Percentiles rank a stretch among this genome's conserved stretches.
Evolutionary conservation across 208 protist species (phyloP).

Genomic region (Spongospora subterranea): DNA sequence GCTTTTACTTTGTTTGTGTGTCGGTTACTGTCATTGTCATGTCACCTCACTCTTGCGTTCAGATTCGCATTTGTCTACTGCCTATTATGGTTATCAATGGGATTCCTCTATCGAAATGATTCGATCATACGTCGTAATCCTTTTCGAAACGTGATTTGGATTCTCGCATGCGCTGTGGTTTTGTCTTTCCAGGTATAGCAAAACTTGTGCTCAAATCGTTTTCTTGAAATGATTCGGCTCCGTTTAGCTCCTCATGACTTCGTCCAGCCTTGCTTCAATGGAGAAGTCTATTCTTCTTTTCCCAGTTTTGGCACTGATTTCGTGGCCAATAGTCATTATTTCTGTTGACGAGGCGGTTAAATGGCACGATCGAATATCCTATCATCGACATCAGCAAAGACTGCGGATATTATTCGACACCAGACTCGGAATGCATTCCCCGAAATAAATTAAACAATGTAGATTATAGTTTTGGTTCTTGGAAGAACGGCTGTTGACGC

Average conservation of each 20-base stretch:
- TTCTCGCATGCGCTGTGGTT: neutral
- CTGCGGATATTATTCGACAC: neutral
- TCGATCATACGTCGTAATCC: neutral
- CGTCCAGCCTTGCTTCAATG: too few species aligned
- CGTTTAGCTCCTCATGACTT: too few species aligned
- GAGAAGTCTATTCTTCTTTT: too few species aligned
- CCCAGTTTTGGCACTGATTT: neutral
- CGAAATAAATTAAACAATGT: too few species aligned
- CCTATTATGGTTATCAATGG: neutral
- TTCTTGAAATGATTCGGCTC: neutral
- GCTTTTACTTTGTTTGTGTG: neutral
- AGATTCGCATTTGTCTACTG: conserved; percentile 14
- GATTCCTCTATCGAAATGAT: neutral
- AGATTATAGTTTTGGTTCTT: too few species aligned
- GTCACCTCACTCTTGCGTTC: neutral
- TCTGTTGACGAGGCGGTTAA: neutral
- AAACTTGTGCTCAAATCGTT: neutral
- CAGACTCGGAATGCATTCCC: conserved; percentile 8
- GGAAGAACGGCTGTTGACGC: too few species aligned
- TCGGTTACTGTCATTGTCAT: neutral
- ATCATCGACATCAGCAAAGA: conserved; percentile 1
- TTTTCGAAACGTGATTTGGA: neutral
- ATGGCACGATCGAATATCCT: neutral
- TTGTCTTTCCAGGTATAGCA: neutral
- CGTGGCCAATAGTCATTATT: neutral